Conservation (phyloP, 805 yeast species). For the Priceomyces fermenticarens region DNA sequence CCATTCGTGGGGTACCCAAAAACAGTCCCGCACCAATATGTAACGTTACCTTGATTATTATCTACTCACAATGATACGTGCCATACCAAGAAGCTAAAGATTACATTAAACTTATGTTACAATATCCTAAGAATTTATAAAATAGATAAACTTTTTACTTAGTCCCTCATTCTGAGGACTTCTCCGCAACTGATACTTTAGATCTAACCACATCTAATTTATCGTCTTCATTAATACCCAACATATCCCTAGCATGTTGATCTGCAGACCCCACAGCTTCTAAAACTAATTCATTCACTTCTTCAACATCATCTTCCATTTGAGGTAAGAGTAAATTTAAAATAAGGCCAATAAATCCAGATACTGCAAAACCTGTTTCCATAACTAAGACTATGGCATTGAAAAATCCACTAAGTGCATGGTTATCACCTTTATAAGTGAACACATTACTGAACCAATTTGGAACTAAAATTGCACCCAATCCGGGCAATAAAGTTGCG, state of each 20-base stretch:
- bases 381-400: slow-evolving; percentile 67
- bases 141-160: too few relatives aligned
- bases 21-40: too few relatives aligned
- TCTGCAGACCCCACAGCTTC: slow-evolving; percentile 42
- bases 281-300: slow-evolving; percentile 43
- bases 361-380: slow-evolving; percentile 71
- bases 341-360: slow-evolving; percentile 62
- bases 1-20: too few relatives aligned
- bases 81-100: too few relatives aligned
- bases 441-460: slow-evolving; percentile 64
- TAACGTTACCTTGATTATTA: too few relatives aligned
- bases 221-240: slow-evolving; percentile 29
- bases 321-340: slow-evolving; percentile 63
- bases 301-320: slow-evolving; percentile 48
- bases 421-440: slow-evolving; percentile 62
- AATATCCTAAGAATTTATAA: too few relatives aligned
- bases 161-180: background rate
- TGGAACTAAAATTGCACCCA: slow-evolving; percentile 64
- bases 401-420: slow-evolving; percentile 55
- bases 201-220: slow-evolving; percentile 24
- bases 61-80: too few relatives aligned
- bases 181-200: background rate
- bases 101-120: too few relatives aligned
- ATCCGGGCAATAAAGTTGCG: slow-evolving; percentile 60
- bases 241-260: slow-evolving; percentile 30